Percentiles rank a stretch among this genome's conserved stretches.
These are phyloP conservation scores for Leccinum huronense DNA, from an alignment of 1,284 basidiomycete genomes.

Conservation along the genomic window DNA sequence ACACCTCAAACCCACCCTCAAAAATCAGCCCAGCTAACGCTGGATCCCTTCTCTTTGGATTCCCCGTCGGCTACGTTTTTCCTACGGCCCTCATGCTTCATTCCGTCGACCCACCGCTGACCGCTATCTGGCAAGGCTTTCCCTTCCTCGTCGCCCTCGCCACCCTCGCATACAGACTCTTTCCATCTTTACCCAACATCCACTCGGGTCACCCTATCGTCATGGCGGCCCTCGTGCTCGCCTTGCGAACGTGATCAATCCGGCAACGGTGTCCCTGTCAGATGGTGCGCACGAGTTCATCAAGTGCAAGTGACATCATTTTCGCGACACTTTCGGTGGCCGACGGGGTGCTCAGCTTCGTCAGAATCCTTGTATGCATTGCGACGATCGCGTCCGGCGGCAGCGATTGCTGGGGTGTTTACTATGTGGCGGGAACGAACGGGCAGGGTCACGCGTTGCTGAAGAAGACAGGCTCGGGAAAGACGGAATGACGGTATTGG, in stretches of 20 bases:
- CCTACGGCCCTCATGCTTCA: slow-evolving; percentile 40
- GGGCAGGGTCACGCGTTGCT: too few relatives aligned
- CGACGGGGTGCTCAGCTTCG: slow-evolving; percentile 14
- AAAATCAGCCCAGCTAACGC: slow-evolving; percentile 38
- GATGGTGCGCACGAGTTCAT: slow-evolving; percentile 39
- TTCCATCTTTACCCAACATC: slow-evolving; percentile 26
- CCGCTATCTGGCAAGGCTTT: slow-evolving; percentile 46
- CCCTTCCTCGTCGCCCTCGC: slow-evolving; percentile 40
- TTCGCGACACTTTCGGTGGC: slow-evolving; percentile 47
- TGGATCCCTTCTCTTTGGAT: slow-evolving; percentile 40
- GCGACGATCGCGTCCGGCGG: slow-evolving; percentile 27
- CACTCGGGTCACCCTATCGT: slow-evolving; percentile 42
- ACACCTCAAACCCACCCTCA: neutral
- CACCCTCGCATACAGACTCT: slow-evolving; percentile 17
- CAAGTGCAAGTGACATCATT: slow-evolving; percentile 38
- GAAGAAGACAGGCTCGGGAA: too few relatives aligned
- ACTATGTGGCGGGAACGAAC: too few relatives aligned
- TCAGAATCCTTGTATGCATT: slow-evolving; percentile 34
- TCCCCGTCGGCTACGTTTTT: slow-evolving; percentile 37
- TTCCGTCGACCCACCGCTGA: slow-evolving; percentile 36
- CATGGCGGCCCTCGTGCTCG: slow-evolving; percentile 23
- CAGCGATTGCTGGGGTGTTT: too few relatives aligned
- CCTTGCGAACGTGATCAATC: too few relatives aligned
- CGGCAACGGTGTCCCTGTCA: slow-evolving; percentile 17
- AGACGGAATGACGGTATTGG: too few relatives aligned